These are phyloP conservation scores for Podospora pseudoanserina DNA, from an alignment of 495 filamentous ascomycete species.

Conservation along the genomic window DNA sequence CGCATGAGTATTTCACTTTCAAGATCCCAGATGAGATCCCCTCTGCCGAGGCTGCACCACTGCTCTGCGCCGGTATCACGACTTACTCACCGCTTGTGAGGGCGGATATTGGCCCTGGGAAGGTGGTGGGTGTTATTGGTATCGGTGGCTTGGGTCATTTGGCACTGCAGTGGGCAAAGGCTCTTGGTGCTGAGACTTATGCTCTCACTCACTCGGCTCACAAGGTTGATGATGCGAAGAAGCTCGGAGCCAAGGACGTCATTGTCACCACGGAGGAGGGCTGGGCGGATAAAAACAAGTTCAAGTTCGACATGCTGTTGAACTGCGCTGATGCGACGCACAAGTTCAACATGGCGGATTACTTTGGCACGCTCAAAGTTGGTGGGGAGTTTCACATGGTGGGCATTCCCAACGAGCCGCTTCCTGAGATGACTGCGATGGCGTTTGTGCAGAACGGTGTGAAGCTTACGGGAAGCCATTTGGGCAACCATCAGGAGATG, in stretches of 20 bases:
- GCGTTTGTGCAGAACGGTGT: slow-evolving; percentile 61
- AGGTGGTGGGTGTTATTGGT: slow-evolving; percentile 67
- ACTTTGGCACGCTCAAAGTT: slow-evolving; percentile 65
- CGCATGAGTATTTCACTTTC: slow-evolving; percentile 73
- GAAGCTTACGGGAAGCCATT: slow-evolving; percentile 64
- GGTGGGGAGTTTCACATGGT: slow-evolving; percentile 72
- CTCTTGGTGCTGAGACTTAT: slow-evolving; percentile 62
- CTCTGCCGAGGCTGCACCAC: slow-evolving; percentile 63
- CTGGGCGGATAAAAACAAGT: slow-evolving; percentile 55
- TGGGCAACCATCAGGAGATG: slow-evolving; percentile 70
- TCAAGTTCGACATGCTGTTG: slow-evolving; percentile 71
- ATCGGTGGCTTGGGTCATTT: slow-evolving; percentile 70
- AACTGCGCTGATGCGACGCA: slow-evolving; percentile 68
- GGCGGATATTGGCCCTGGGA: slow-evolving; percentile 58
- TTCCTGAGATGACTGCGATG: slow-evolving; percentile 58
- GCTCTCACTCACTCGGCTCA: slow-evolving; percentile 57
- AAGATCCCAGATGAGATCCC: slow-evolving; percentile 67
- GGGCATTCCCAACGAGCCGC: slow-evolving; percentile 64
- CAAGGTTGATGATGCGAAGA: slow-evolving; percentile 59
- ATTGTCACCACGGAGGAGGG: slow-evolving; percentile 62
- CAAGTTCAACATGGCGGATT: slow-evolving; percentile 60
- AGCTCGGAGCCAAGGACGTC: slow-evolving; percentile 60
- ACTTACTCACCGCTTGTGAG: slow-evolving; percentile 65
- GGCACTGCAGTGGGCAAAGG: slow-evolving; percentile 55
- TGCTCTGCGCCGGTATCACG: slow-evolving; percentile 77